These are phyloP conservation scores for Thuidium tamariscinum DNA, from an alignment of 225 moss, liverwort and hornwort species.

Conservation along the genomic window DNA sequence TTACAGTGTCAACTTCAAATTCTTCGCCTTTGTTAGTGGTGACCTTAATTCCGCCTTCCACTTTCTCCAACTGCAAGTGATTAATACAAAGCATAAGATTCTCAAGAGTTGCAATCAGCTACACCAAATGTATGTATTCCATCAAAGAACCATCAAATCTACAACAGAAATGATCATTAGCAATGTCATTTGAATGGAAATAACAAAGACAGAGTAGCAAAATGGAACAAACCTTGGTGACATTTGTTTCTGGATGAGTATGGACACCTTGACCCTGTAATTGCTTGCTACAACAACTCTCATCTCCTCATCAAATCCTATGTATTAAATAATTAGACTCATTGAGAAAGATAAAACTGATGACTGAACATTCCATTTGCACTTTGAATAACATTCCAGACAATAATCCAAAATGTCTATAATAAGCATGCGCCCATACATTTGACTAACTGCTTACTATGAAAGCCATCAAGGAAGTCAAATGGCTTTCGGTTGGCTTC, in stretches of 20 bases:
- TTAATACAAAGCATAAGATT: neutral
- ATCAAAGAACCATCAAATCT: neutral
- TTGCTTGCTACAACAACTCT: slow-evolving; percentile 52
- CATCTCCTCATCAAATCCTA: slow-evolving; percentile 83
- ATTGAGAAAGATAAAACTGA: neutral
- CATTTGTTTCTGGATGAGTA: slow-evolving; percentile 40
- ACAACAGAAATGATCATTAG: neutral
- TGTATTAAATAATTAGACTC: neutral
- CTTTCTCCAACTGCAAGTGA: slow-evolving; percentile 51
- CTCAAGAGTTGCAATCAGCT: neutral
- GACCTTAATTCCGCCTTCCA: slow-evolving; percentile 68
- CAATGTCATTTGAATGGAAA: neutral
- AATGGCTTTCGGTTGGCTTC: too few species aligned
- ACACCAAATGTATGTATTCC: neutral
- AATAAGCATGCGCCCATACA: neutral
- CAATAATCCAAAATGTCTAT: neutral
- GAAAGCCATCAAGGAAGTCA: neutral
- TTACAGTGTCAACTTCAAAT: slow-evolving; percentile 60
- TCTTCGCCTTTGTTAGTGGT: slow-evolving; percentile 62
- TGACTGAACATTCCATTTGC: neutral
- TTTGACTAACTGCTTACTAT: neutral
- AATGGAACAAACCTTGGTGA: slow-evolving; percentile 47
- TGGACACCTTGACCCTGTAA: slow-evolving; percentile 64
- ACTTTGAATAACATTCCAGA: neutral
- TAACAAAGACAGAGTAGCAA: neutral